Base-by-base conservation (phyloP, 192 early-diverging fungal genomes). In the Phlyctochytrium bullatum region DNA sequence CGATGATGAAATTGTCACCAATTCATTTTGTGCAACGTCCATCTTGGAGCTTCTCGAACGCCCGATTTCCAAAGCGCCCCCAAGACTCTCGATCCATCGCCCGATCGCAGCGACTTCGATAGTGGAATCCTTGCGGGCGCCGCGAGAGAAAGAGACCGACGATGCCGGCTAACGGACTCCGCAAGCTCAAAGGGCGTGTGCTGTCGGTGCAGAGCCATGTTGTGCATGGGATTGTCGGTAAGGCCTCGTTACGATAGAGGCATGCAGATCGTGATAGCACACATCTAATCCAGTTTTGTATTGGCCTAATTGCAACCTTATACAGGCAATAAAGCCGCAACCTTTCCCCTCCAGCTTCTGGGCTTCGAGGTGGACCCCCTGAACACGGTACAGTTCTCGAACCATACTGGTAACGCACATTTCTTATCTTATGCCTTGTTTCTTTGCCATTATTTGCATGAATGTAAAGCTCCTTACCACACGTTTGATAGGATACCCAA, bases 321-420 rank as follows among this genome's bases (percentile, higher is more conserved):
- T 16, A 25, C n/a, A 75, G 85, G 93, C 24, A 96, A 98, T 85
- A 92, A 93, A 67, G 90, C 93, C 6, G 91, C 93, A 0, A 92
- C 92, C 3, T 95, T 98, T 67, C 93, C 95, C 0, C 83, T 98
- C 17, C 93, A 98, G 76, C 76, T 91, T 0, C 82, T 95, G 0
- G 93, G 92, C 20, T 93, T 86, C 73, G 91, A 98, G 63, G 95
- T 98, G 17, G 93, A 96, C 69, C 89, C 92, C 1, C 77, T 96
- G 52, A 95, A 95, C 82, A 92, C 94, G 0, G 93, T 98, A 27
- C 92, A 92, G 72, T 90, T 98, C 70, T 93, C 92, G 59, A 98
- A 98, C 75, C 95, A 98, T 77, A 92, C 89, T 4, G 92, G 87
- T 86, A 50, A 70, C n/a, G n/a, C n/a, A n/a, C 20, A 47, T 47